A percentile compares a stretch with the other conserved stretches of the same genome.
Evolutionary conservation across 2,329 filamentous ascomycete genomes (phyloP).

Genomic region (Elsinoe necatrix): DNA sequence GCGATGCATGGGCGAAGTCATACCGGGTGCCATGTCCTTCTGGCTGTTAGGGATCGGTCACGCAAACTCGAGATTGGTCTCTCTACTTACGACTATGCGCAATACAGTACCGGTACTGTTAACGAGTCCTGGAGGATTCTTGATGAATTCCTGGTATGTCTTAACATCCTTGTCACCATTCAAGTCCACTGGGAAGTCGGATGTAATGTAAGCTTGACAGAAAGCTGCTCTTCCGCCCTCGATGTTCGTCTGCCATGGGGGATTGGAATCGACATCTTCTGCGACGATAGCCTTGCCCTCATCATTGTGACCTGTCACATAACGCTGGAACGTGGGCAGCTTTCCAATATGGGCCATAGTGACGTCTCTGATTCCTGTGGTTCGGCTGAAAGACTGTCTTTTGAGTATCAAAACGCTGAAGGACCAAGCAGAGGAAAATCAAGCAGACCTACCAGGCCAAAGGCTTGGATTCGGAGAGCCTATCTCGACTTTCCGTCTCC

Average conservation of each 20-base stretch:
- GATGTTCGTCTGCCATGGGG: slow-evolving; percentile 25
- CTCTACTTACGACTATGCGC: slow-evolving; percentile 24
- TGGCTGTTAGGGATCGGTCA: not conserved
- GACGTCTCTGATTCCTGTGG: not conserved
- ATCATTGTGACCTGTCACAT: slow-evolving; percentile 26
- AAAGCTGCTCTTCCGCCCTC: slow-evolving; percentile 37
- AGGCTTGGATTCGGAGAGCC: not conserved
- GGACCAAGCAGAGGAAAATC: not conserved
- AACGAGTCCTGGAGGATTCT: slow-evolving; percentile 40
- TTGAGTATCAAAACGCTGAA: not conserved
- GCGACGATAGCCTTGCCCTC: slow-evolving; percentile 27
- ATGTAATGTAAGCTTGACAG: slow-evolving; percentile 43
- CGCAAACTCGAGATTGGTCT: not conserved
- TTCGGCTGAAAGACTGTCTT: not conserved
- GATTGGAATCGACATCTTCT: slow-evolving; percentile 20
- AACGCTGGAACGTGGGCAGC: slow-evolving; percentile 17
- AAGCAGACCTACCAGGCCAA: not conserved
- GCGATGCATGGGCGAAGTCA: slow-evolving; percentile 26
- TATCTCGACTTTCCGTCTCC: not conserved
- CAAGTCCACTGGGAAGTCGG: slow-evolving; percentile 40
- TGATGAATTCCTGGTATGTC: slow-evolving; percentile 37
- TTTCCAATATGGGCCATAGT: slow-evolving; percentile 3
- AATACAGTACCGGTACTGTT: slow-evolving; percentile 41
- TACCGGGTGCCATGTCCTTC: slow-evolving; percentile 23
- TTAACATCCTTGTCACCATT: slow-evolving; percentile 39